Base-by-base conservation (phyloP, 331 rosid genomes). In the Spiraea crenata region DNA sequence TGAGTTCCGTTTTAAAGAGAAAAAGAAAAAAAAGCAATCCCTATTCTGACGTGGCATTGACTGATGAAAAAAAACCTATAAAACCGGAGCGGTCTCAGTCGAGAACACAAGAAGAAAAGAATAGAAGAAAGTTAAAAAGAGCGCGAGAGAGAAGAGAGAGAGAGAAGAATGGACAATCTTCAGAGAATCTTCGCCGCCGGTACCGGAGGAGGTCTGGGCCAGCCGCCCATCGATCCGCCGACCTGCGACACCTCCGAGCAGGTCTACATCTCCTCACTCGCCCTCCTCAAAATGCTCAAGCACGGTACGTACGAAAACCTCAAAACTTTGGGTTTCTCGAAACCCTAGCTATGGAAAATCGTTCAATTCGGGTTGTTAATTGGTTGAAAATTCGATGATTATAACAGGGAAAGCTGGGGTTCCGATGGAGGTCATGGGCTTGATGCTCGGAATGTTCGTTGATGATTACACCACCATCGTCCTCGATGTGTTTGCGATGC, bases 371-470 rank as follows among this genome's bases (percentile, higher is more conserved):
- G 40, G 57, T 44, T 34, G 25, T 11, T 58, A 31, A 31, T 39
- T 12, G 3, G n/a, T 16, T 46, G 62, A 55, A 31, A 19, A 39
- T 25, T 65, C 37, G 75, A 47, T 50, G 48, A 57, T 68, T 75
- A 13, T 25, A 25, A 42, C 57, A 93, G 98, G 98, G 14, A 85
- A 97, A 34, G 98, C 97, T 44, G 98, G 98, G 39, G 98, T 93
- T 39, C 98, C 98, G 2, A 93, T 93, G 98, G 98, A 93, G 54
- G 97, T 93, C 45, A 93, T 93, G 98, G 98, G 98, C 6, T 79
- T 93, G 91, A 90, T 93, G 98, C 74, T 93, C 63, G 98, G 98
- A 61, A 96, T 90, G 71, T 93, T 93, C 67, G 95, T 90, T 13
- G 98, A 93, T 49, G 97, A 89, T 71, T 93, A 93, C 74, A 93